Evolutionary conservation across 176 grass and related monocot genomes (phyloP), one percentile per base, ranked within the genome.

Genomic region (Poa pratensis): DNA sequence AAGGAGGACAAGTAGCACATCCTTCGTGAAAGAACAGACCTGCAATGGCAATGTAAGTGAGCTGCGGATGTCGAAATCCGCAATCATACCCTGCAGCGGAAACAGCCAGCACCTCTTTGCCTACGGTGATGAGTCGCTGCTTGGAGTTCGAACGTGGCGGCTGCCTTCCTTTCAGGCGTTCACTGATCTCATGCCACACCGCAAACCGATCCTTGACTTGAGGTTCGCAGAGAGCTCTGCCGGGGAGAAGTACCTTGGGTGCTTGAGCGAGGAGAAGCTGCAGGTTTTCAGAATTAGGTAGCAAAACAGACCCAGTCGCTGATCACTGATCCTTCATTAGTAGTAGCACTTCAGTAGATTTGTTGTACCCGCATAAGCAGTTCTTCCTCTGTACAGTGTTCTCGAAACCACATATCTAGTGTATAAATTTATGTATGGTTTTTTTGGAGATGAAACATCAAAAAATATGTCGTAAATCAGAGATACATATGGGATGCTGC

Each of bases 141-240:
- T 79, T 0, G 86, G 87, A 63, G 78, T 98, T 27, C 85, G 93
- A 53, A 80, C 86, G 23, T 95, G 89, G 93, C 49, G 5, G 17
- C 61, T 98, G 49, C 96, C 96, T 70, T 95, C 87, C 0, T 92
- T 98, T 69, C 88, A 71, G 77, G 69, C n/a, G 26, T 70, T 75
- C 78, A 16, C 74, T 22, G 80, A 89, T 83, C 85, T 98, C 45
- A 89, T 76, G 73, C 85, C 91, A 3, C 93, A 95, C 87, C 86
- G 40, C 42, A 58, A 83, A n/a, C 93, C 93, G 2, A 85, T 95
- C 90, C 93, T 98, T 89, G 96, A 98, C 90, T 77, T 95, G 63
- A 92, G 86, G 85, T 98, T 92, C 35, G 73, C 86, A n/a, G 66
- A 51, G 35, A 82, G 69, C 73, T 69, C 81, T 19, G 20, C 55